Evolutionary conservation across 2,329 filamentous ascomycete species (phyloP), one percentile per base, ranked within the genome.

Genomic region (Penicillium sp.): DNA sequence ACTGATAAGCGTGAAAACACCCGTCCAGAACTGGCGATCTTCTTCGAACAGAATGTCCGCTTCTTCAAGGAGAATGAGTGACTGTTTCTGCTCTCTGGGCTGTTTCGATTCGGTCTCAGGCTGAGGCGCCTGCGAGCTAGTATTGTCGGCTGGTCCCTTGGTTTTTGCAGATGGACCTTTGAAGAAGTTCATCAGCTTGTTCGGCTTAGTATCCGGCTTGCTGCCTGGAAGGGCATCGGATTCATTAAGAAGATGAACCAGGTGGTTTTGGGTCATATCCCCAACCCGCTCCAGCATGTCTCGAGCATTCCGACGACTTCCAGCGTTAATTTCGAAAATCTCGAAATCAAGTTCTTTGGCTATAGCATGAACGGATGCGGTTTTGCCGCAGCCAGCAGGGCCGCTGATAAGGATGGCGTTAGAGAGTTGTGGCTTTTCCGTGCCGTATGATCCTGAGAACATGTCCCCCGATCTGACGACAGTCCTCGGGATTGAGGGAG

Each of bases 191-290:
- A 83, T 87, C 86, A 96, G 88, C 54, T 83, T 92, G 45, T 87
- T 86, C 72, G 95, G 91, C 60, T 89, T 87, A 11, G 85, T 86
- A 38, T 83, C 87, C 51, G 85, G 84, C 63, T 57, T 52, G 60
- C 6, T 46, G 53, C 34, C 60, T 22, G 48, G 50, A n/a, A 57
- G 51, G 9, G 61, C 71, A 44, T 65, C 71, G 57, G 52, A 70
- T 31, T 64, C 57, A 34, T 68, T 64, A 8, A 70, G 49, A 42
- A 80, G 80, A 60, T 86, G 86, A 18, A 99, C 93, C 1, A 96
- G 82, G 72, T 99, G 94, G 65, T 99, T 97, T 57, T 88, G 87
- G 4, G 92, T 94, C 93, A 99, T 97, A 73, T 99, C 92, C 39
- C 94, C 95, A 43, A 99, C 91, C 63, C 85, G 90, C 66, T 99